phyloP scores from a whole-genome alignment of 2,329 filamentous ascomycete genomes.

The Arthrobotrys conoides region DNA sequence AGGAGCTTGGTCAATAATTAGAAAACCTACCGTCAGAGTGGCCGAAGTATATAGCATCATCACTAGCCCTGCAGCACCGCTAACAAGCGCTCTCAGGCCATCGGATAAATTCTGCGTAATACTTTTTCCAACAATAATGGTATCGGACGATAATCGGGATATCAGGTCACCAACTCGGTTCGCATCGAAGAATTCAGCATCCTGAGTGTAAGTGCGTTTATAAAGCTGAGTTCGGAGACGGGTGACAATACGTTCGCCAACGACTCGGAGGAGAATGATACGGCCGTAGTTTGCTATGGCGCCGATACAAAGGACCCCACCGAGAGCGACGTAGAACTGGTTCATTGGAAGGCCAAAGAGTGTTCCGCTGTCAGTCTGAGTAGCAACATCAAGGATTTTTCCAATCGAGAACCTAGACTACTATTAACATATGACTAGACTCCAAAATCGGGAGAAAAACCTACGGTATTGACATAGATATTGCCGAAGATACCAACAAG shows the following conservation, averaged over 20 bases:
- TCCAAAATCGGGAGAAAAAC: slow-evolving; percentile 27
- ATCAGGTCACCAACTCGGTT: slow-evolving; percentile 97
- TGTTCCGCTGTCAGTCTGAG: slow-evolving; percentile 77
- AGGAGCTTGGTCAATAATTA: background rate
- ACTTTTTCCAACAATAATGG: slow-evolving; percentile 97
- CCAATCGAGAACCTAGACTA: slow-evolving; percentile 82
- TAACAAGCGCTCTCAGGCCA: slow-evolving; percentile 90
- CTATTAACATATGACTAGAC: background rate
- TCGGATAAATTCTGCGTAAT: slow-evolving; percentile 98
- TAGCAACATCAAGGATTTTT: slow-evolving; percentile 92
- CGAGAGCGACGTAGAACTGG: slow-evolving; percentile 90
- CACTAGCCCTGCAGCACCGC: slow-evolving; percentile 87
- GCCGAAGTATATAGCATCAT: slow-evolving; percentile 97
- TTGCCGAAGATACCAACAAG: slow-evolving; percentile 87
- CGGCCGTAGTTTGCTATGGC: slow-evolving; percentile 93
- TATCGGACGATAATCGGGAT: slow-evolving; percentile 93
- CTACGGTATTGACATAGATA: slow-evolving; percentile 91
- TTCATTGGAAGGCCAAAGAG: slow-evolving; percentile 87
- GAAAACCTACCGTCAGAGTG: slow-evolving; percentile 40
- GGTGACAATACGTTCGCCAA: slow-evolving; percentile 94
- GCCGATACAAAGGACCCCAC: slow-evolving; percentile 80
- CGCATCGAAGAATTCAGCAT: slow-evolving; percentile 98
- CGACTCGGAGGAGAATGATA: slow-evolving; percentile 91
- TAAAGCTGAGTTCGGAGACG: slow-evolving; percentile 90
- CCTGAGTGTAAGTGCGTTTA: slow-evolving; percentile 92